phyloP scores from a whole-genome alignment of 83 land plant species.

The Picea mariana region DNA sequence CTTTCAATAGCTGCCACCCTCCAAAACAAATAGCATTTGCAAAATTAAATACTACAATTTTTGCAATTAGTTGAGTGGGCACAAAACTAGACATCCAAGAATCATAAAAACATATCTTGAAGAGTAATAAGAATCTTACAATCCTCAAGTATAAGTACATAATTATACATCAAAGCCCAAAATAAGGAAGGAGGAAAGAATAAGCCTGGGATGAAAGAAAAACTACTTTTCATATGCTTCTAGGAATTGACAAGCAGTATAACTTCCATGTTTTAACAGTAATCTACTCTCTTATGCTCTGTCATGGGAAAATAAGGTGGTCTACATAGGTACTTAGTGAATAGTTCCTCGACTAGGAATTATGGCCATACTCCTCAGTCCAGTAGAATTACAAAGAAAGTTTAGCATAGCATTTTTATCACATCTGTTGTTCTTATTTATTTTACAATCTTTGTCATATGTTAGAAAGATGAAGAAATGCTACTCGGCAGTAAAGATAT shows the following conservation, averaged over 20 bases:
- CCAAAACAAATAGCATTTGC: slow-evolving; percentile 32
- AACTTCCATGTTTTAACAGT: background rate
- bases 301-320: no score
- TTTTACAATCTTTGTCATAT: no score
- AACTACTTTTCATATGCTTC: background rate
- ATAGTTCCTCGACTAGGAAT: no score
- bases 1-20: slow-evolving; percentile 89
- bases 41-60: slow-evolving; percentile 3
- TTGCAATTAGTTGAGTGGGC: background rate
- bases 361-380: no score
- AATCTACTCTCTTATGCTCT: background rate
- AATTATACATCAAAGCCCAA: background rate
- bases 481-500: no score
- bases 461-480: no score
- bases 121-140: background rate
- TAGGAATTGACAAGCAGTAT: background rate
- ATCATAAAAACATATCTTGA: background rate
- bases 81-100: background rate
- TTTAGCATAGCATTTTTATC: no score
- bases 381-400: no score
- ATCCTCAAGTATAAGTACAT: background rate
- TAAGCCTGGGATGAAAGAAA: background rate
- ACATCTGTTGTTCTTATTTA: no score
- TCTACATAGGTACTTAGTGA: no score
- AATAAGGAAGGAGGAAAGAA: background rate